Evolutionary conservation across 768 basidiomycete species (phyloP).

Genomic region (Epithele typhae): DNA sequence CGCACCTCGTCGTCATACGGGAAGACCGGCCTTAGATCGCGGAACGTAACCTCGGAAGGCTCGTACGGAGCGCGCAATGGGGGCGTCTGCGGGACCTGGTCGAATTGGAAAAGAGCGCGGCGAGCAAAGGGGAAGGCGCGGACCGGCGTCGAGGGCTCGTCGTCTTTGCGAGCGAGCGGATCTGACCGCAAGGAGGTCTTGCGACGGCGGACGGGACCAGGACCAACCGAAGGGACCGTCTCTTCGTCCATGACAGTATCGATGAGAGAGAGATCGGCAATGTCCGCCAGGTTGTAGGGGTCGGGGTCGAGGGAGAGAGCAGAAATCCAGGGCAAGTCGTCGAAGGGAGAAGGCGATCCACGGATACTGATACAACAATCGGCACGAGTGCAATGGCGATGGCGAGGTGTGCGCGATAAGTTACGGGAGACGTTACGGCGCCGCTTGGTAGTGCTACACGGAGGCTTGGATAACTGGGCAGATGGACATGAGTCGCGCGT

Average conservation of each 20-base stretch:
- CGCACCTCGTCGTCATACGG: slow-evolving; percentile 10
- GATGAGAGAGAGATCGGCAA: slow-evolving; percentile 66
- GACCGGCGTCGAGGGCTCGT: background rate
- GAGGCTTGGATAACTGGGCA: slow-evolving; percentile 34
- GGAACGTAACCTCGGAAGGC: slow-evolving; percentile 18
- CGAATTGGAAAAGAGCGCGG: background rate
- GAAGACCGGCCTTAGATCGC: slow-evolving; percentile 17
- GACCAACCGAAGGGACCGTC: slow-evolving; percentile 7
- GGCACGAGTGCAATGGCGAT: slow-evolving; percentile 37
- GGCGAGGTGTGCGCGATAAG: slow-evolving; percentile 35
- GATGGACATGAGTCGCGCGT: slow-evolving; percentile 3
- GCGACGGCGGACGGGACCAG: slow-evolving; percentile 57
- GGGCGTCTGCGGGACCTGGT: slow-evolving; percentile 15
- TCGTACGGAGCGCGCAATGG: slow-evolving; percentile 5
- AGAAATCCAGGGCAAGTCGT: slow-evolving; percentile 66
- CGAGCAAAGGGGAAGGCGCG: slow-evolving; percentile 7
- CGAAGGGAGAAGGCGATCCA: slow-evolving; percentile 39
- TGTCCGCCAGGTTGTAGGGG: slow-evolving; percentile 42
- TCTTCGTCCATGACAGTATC: slow-evolving; percentile 17
- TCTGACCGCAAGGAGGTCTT: slow-evolving; percentile 49
- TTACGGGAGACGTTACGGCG: slow-evolving; percentile 32
- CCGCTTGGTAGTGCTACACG: slow-evolving; percentile 35
- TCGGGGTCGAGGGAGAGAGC: slow-evolving; percentile 47
- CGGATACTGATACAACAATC: slow-evolving; percentile 37
- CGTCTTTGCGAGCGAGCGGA: slow-evolving; percentile 32